Evolutionary conservation across 129 eudicot species (phyloP).

Genomic region (Glebionis coronaria): DNA sequence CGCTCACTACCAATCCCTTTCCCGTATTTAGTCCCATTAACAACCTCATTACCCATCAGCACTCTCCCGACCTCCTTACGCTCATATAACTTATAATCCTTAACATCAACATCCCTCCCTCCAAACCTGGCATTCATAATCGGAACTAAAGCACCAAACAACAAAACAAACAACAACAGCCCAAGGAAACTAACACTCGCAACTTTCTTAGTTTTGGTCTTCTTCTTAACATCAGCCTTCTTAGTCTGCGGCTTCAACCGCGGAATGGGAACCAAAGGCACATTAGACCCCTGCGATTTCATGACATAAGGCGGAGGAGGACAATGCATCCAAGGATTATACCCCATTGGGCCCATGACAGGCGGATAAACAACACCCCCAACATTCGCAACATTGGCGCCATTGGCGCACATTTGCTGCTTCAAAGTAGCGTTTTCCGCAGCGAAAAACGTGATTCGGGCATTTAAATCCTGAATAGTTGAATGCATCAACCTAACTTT

Average conservation of each 20-base stretch:
- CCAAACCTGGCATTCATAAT: constrained; percentile 61
- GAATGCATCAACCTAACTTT: constrained; percentile 80
- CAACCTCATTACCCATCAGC: constrained; percentile 45
- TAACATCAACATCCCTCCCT: constrained; percentile 24
- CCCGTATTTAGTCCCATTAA: constrained; percentile 28
- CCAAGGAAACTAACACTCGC: constrained; percentile 85
- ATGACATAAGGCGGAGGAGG: constrained; percentile 71
- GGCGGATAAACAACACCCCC: constrained; percentile 36
- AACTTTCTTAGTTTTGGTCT: constrained; percentile 56
- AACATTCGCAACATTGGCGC: too few species aligned
- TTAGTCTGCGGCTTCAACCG: constrained; percentile 57
- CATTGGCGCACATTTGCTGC: constrained; percentile 58
- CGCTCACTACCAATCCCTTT: constrained; percentile 21
- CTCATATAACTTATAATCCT: constrained; percentile 28
- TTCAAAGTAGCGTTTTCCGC: constrained; percentile 74
- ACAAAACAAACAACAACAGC: constrained; percentile 62
- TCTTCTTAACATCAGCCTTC: constrained; percentile 57
- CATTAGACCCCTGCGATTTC: constrained; percentile 79
- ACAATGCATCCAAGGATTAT: constrained; percentile 75
- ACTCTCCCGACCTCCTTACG: constrained; percentile 50
- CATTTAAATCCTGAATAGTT: constrained; percentile 78
- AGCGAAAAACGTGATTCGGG: constrained; percentile 51
- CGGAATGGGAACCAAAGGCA: constrained; percentile 89
- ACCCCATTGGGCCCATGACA: constrained; percentile 61
- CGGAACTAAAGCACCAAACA: constrained; percentile 82